These are phyloP conservation scores for Cadophora luteo-olivacea DNA, from an alignment of 2,329 filamentous ascomycete genomes.

Conservation along the genomic window DNA sequence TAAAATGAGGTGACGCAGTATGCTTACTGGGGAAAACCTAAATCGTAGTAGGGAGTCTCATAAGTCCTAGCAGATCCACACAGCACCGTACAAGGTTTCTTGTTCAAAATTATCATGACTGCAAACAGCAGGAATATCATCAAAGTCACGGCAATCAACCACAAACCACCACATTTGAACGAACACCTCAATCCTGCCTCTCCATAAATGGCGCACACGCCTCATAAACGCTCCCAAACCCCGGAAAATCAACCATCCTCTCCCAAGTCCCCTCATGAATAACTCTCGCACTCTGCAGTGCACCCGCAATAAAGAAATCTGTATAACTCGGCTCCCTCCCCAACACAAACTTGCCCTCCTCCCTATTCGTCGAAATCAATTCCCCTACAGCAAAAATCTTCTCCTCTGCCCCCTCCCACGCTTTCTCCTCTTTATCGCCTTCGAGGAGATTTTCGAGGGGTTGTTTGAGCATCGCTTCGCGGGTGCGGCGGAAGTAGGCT, in stretches of 20 bases:
- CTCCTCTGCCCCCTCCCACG: conserved; percentile 41
- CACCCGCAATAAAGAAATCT: conserved; percentile 50
- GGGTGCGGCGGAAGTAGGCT: conserved; percentile 49
- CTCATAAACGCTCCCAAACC: conserved; percentile 38
- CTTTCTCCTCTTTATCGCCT: conserved; percentile 40
- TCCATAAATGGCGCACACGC: conserved; percentile 35
- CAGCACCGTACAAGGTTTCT: no score
- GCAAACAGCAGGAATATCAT: neutral
- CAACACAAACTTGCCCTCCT: conserved; percentile 49
- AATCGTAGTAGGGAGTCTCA: no score
- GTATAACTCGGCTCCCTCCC: conserved; percentile 46
- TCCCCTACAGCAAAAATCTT: conserved; percentile 42
- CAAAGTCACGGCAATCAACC: neutral
- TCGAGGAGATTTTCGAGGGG: conserved; percentile 47
- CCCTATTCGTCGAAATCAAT: conserved; percentile 46
- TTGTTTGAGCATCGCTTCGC: conserved; percentile 47
- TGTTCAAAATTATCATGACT: no score
- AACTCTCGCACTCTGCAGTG: conserved; percentile 45
- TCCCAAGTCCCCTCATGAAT: conserved; percentile 44
- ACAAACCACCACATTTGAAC: neutral
- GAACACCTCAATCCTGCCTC: conserved; percentile 23
- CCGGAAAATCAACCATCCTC: conserved; percentile 38
- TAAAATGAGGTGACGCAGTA: no score
- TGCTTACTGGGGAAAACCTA: no score
- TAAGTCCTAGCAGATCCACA: no score